Evolutionary conservation across 345 rosid genomes (phyloP).

Genomic region (Raphanus sativus): DNA sequence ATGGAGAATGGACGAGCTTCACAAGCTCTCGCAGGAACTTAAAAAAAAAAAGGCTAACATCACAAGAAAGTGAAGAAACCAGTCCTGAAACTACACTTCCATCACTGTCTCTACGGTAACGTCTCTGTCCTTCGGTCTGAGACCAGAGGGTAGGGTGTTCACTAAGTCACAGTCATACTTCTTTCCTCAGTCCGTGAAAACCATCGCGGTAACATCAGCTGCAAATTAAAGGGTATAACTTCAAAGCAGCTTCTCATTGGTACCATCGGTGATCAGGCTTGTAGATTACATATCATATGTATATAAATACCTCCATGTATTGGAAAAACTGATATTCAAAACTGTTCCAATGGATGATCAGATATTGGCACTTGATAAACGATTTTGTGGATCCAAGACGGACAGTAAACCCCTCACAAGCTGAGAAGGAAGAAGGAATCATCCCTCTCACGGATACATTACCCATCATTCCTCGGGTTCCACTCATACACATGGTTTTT

Average conservation of each 20-base stretch:
- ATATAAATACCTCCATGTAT: not conserved
- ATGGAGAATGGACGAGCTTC: not conserved
- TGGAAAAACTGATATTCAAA: not conserved
- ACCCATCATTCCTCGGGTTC: slow-evolving; percentile 94
- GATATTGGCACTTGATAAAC: slow-evolving; percentile 67
- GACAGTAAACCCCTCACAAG: slow-evolving; percentile 84
- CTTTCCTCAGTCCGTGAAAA: slow-evolving; percentile 85
- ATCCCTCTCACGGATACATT: slow-evolving; percentile 87
- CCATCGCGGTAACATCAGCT: slow-evolving; percentile 83
- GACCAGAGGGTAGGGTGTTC: slow-evolving; percentile 59
- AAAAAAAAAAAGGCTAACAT: too few relatives aligned
- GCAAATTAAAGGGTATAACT: slow-evolving; percentile 96
- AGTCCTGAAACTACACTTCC: too few relatives aligned
- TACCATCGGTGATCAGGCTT: slow-evolving; percentile 63
- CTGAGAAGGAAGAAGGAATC: slow-evolving; percentile 96
- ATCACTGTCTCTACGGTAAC: too few relatives aligned
- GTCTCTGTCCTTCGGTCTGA: not conserved
- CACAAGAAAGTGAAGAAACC: too few relatives aligned
- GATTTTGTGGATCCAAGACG: slow-evolving; percentile 94
- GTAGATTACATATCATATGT: not conserved
- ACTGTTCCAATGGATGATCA: slow-evolving; percentile 8
- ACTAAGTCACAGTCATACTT: slow-evolving; percentile 94
- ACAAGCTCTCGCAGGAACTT: not conserved
- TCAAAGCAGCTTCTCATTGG: slow-evolving; percentile 99
- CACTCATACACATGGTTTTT: not conserved